These are phyloP conservation scores for Sphaerulina musiva DNA, from an alignment of 2,329 filamentous ascomycete genomes.

Conservation along the genomic window DNA sequence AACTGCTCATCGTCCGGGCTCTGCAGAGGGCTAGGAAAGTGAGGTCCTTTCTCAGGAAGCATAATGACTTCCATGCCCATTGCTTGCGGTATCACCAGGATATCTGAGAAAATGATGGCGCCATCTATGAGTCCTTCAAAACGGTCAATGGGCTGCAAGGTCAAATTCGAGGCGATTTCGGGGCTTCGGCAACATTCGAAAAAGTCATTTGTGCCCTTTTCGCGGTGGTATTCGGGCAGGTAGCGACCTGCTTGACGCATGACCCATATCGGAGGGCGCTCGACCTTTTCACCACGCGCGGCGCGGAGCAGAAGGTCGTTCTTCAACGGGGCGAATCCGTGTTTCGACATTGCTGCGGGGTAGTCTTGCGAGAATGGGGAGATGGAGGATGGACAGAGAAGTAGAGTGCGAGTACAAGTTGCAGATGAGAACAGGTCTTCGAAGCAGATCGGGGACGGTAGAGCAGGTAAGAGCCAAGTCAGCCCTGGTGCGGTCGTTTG, in stretches of 20 bases:
- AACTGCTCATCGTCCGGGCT: constrained; percentile 80
- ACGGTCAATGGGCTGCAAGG: constrained; percentile 88
- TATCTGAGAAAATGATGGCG: constrained; percentile 98
- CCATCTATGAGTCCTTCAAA: constrained; percentile 87
- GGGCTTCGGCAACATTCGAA: constrained; percentile 95
- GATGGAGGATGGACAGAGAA: neutral
- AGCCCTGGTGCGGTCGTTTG: neutral
- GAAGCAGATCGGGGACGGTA: neutral
- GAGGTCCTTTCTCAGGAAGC: constrained; percentile 93
- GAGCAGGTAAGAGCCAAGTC: neutral
- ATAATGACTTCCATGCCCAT: constrained; percentile 99
- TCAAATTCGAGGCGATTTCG: constrained; percentile 87
- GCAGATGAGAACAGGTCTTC: constrained; percentile 1
- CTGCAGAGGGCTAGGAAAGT: constrained; percentile 79
- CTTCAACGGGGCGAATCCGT: constrained; percentile 71
- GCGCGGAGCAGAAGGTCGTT: constrained; percentile 90
- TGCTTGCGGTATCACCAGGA: constrained; percentile 93
- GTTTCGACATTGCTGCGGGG: constrained; percentile 7
- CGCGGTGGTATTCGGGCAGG: constrained; percentile 94
- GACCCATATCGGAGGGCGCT: constrained; percentile 94
- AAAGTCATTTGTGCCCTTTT: constrained; percentile 85
- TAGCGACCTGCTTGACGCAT: constrained; percentile 99
- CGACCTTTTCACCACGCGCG: constrained; percentile 82
- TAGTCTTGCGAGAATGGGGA: neutral
- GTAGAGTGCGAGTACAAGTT: neutral